These are phyloP conservation scores for Aspergillus cejpii DNA, from an alignment of 2,329 filamentous ascomycete genomes.

Conservation along the genomic window DNA sequence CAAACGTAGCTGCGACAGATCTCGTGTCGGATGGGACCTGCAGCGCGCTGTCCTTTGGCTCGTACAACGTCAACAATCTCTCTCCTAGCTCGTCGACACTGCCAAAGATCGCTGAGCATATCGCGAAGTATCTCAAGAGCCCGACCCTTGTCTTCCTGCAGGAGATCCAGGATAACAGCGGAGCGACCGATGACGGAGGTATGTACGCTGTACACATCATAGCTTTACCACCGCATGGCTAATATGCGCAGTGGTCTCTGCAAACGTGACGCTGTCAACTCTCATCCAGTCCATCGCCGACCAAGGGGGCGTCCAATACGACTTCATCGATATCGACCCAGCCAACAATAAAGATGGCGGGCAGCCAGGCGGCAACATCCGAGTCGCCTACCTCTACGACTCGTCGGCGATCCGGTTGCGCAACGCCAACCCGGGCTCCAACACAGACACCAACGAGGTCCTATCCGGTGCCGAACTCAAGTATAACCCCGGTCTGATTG, in stretches of 20 bases:
- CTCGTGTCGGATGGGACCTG: slow-evolving; percentile 49
- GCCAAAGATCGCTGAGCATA: slow-evolving; percentile 55
- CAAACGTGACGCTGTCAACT: slow-evolving; percentile 54
- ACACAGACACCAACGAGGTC: slow-evolving; percentile 52
- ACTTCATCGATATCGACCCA: slow-evolving; percentile 55
- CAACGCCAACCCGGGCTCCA: slow-evolving; percentile 51
- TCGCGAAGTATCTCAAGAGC: slow-evolving; percentile 56
- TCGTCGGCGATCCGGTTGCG: slow-evolving; percentile 53
- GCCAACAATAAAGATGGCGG: slow-evolving; percentile 58
- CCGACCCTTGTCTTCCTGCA: slow-evolving; percentile 64
- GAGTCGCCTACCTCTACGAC: slow-evolving; percentile 63
- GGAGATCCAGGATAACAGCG: slow-evolving; percentile 63
- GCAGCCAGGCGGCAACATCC: slow-evolving; percentile 64
- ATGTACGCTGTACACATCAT: too few species aligned
- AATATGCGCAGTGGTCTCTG: slow-evolving; percentile 42
- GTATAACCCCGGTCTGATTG: slow-evolving; percentile 64
- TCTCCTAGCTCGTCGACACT: slow-evolving; percentile 51
- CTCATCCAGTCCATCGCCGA: slow-evolving; percentile 49
- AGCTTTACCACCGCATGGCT: too few species aligned
- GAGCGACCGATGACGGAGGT: slow-evolving; percentile 54
- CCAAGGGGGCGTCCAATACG: slow-evolving; percentile 49
- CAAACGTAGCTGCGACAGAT: slow-evolving; percentile 47
- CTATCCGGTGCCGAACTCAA: slow-evolving; percentile 53
- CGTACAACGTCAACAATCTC: slow-evolving; percentile 67
- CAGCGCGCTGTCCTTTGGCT: slow-evolving; percentile 55